Conservation (phyloP, 2,329 filamentous ascomycete genomes). For the Penicillium sp. region DNA sequence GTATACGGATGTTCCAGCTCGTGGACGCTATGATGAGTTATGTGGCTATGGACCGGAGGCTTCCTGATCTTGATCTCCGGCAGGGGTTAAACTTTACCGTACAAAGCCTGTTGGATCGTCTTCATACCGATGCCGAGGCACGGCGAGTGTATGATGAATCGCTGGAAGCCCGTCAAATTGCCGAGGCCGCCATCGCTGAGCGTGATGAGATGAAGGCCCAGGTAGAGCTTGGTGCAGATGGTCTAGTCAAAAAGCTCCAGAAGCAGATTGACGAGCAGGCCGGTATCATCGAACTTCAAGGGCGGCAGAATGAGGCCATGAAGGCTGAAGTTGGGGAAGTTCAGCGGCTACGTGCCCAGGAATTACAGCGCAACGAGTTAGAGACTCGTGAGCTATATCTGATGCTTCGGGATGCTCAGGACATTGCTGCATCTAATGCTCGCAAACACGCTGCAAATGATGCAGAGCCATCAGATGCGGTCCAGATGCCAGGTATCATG, state of each 20-base stretch:
- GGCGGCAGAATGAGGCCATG: constrained; percentile 75
- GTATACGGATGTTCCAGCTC: constrained; percentile 90
- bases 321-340: constrained; percentile 85
- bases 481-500: constrained; percentile 83
- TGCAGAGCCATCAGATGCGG: constrained; percentile 55
- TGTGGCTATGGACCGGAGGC: constrained; percentile 91
- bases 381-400: constrained; percentile 95
- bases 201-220: constrained; percentile 88
- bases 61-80: constrained; percentile 96
- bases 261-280: constrained; percentile 90
- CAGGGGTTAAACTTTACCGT: constrained; percentile 97
- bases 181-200: constrained; percentile 92
- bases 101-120: constrained; percentile 86
- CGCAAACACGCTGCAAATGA: constrained; percentile 44
- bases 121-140: constrained; percentile 94
- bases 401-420: constrained; percentile 95
- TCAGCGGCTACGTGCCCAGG: constrained; percentile 78
- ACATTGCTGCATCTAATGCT: constrained; percentile 87
- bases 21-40: constrained; percentile 99
- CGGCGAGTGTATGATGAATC: constrained; percentile 88
- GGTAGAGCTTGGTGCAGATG: constrained; percentile 86
- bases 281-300: constrained; percentile 82
- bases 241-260: constrained; percentile 85
- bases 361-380: constrained; percentile 88
- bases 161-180: constrained; percentile 81